Evolutionary conservation across 345 rosid species (phyloP).

Genomic region (Durio zibethinus): DNA sequence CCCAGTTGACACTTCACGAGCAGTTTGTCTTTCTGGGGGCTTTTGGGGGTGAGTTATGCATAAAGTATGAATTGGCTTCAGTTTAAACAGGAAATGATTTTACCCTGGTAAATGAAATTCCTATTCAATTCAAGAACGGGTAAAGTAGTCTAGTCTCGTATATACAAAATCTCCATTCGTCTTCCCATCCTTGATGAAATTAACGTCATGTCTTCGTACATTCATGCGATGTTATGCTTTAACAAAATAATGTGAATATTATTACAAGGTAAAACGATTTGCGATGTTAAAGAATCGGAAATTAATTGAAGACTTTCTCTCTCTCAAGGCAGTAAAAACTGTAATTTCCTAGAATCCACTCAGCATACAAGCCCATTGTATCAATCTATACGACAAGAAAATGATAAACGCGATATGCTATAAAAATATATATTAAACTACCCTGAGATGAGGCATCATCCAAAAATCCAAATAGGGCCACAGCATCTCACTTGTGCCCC

Average conservation of each 20-base stretch:
- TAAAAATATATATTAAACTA: neutral
- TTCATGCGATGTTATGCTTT: neutral
- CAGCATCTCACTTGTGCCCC: constrained; percentile 56
- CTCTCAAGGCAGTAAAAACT: neutral
- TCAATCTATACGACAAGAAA: neutral
- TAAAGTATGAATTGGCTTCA: too few relatives aligned
- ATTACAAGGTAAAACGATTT: neutral
- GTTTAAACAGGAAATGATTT: too few relatives aligned
- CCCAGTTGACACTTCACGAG: too few relatives aligned
- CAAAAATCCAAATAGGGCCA: neutral
- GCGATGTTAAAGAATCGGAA: neutral
- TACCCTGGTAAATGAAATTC: too few relatives aligned
- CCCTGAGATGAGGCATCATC: neutral
- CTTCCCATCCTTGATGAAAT: too few relatives aligned
- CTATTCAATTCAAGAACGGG: too few relatives aligned
- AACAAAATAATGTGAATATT: neutral
- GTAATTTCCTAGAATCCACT: neutral
- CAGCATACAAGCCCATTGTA: neutral
- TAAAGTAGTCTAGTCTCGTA: too few relatives aligned
- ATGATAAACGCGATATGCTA: neutral
- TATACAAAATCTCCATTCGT: too few relatives aligned
- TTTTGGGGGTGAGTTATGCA: too few relatives aligned
- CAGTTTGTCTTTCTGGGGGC: too few relatives aligned
- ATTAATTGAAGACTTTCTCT: neutral
- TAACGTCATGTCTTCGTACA: too few relatives aligned